Evolutionary conservation across 2,329 filamentous ascomycete species (phyloP).

Genomic region (Nemania serpens): DNA sequence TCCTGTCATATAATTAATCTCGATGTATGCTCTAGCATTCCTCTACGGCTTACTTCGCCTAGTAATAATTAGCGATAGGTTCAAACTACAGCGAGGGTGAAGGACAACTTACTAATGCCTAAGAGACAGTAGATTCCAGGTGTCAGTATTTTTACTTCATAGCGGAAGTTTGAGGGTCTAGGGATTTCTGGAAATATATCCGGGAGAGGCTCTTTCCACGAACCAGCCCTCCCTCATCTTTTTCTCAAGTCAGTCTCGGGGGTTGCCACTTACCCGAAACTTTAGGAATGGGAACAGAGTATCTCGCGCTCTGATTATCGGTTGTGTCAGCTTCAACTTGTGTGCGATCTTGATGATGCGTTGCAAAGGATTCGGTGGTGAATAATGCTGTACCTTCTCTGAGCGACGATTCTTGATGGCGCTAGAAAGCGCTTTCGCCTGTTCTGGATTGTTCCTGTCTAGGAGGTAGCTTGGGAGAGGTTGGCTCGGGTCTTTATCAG

Average conservation of each 20-base stretch:
- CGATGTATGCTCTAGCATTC: not conserved
- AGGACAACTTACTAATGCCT: slow-evolving; percentile 62
- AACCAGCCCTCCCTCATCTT: not conserved
- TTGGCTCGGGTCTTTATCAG: slow-evolving; percentile 76
- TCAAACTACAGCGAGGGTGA: not conserved
- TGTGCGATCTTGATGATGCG: not conserved
- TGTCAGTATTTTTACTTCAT: slow-evolving; percentile 1
- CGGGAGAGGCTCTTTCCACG: not conserved
- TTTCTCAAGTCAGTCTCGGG: not conserved
- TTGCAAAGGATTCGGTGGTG: not conserved
- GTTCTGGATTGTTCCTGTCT: slow-evolving; percentile 70
- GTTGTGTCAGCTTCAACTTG: slow-evolving; percentile 1
- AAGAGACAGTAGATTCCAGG: not conserved
- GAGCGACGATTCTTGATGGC: slow-evolving; percentile 95
- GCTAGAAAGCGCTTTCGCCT: slow-evolving; percentile 72
- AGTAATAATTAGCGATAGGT: slow-evolving; percentile 6
- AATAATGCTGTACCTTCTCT: slow-evolving; percentile 62
- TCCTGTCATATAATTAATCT: slow-evolving; percentile 18
- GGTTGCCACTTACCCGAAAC: slow-evolving; percentile 71
- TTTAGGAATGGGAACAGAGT: slow-evolving; percentile 89
- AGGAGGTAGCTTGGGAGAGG: slow-evolving; percentile 92
- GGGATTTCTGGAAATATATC: not conserved
- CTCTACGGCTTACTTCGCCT: slow-evolving; percentile 17
- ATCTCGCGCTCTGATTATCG: slow-evolving; percentile 71
- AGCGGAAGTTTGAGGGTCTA: not conserved